Base-by-base conservation (phyloP, 148 eudicot genomes). In the Cornus suecica region DNA sequence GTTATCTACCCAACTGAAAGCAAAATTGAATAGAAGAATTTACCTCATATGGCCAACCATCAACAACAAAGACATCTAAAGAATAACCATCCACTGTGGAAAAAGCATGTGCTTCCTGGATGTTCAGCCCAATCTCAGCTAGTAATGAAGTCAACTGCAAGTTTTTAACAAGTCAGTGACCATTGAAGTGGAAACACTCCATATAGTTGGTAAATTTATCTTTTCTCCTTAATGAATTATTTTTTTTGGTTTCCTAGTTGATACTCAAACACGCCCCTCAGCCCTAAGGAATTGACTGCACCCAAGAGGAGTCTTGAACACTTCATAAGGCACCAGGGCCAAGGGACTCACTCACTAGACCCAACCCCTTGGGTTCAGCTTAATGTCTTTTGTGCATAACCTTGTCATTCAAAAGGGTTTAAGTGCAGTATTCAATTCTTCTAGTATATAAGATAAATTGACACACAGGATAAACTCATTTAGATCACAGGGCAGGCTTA, bases 31-130 rank as follows among this genome's bases (percentile, higher is more conserved):
- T 24, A 61, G 52, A 41, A 75, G 25, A 67, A 37, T 69, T 20
- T 87, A 91, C 96, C 96, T 91, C 96, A 32, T 84, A 82, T 14
- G 88, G 93, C 96, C 96, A 91, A 72, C 96, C 96, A 83, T 91
- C 96, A 75, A 91, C 93, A 58, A 91, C 96, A 83, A 91, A 91
- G 65, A 89, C 91, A 78, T 91, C 96, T 72, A 91, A 77, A 22
- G 96, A 91, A 84, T 87, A 91, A 48, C 96, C 93, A 78, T 91
- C 96, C 69, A 81, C 80, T 62, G 96, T 89, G 51, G 96, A 91
- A 75, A 91, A 91, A 71, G 85, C 96, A 78, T 91, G 96, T 66
- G 96, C 96, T 84, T 91, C 96, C 81, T 89, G 96, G 81, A 91
- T 91, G 86, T 91, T 91, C 80, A 91, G 81, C 84, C 93, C 96